These are phyloP conservation scores for Vitis rotundifolia DNA, from an alignment of 164 flowering plant genomes.

Conservation along the genomic window DNA sequence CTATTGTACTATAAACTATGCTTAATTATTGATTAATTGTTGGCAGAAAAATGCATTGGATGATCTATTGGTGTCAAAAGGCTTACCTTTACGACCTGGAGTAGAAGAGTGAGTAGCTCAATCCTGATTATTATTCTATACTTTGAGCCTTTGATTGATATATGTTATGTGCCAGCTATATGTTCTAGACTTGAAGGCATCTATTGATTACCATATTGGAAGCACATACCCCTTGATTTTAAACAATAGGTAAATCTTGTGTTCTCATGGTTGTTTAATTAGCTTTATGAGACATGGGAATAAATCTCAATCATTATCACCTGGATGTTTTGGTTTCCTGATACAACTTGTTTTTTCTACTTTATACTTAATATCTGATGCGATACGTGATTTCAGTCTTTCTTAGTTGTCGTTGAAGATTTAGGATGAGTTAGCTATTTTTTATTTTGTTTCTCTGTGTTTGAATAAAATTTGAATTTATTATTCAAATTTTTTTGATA, in stretches of 20 bases:
- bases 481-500: too few species aligned
- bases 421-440: too few species aligned
- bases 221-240: not conserved
- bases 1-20: not conserved
- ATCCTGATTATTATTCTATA: not conserved
- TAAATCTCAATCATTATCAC: not conserved
- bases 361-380: not conserved
- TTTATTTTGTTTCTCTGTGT: too few species aligned
- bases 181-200: not conserved
- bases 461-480: too few species aligned
- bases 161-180: not conserved
- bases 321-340: not conserved
- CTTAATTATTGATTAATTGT: slow-evolving; percentile 18
- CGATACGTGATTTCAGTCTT: not conserved
- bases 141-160: not conserved
- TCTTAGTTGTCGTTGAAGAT: not conserved
- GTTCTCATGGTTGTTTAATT: not conserved
- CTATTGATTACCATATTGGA: not conserved
- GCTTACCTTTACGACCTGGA: slow-evolving; percentile 79
- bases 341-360: not conserved
- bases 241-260: not conserved
- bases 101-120: slow-evolving; percentile 63
- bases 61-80: slow-evolving; percentile 56
- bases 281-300: not conserved
- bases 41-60: slow-evolving; percentile 83